Evolutionary conservation across 1,139 yeast genomes (phyloP).

Genomic region (Geotrichum cucujoidarum): DNA sequence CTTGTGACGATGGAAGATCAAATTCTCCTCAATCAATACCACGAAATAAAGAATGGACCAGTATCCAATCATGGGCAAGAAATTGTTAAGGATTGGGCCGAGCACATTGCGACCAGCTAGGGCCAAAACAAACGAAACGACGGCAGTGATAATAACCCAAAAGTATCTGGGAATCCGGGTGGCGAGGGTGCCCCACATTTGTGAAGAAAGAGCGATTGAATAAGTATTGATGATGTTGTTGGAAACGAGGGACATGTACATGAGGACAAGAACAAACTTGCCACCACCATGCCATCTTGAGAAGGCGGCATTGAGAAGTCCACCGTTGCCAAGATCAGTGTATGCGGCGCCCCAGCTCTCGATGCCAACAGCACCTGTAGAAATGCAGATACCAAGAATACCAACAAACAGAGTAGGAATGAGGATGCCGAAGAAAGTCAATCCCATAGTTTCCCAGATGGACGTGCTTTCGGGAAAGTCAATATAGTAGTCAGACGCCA

Average conservation of each 20-base stretch:
- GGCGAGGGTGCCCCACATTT: conserved; percentile 58
- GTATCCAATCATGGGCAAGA: conserved; percentile 90
- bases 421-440: conserved; percentile 65
- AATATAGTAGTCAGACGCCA: conserved; percentile 80
- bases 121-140: conserved; percentile 51
- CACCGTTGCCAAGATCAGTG: conserved; percentile 66
- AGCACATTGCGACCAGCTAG: conserved; percentile 71
- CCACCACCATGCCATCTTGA: conserved; percentile 76
- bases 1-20: conserved; percentile 57
- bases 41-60: conserved; percentile 85
- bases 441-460: conserved; percentile 48
- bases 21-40: conserved; percentile 66
- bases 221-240: conserved; percentile 79
- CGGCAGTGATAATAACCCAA: conserved; percentile 64
- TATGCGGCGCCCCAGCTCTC: conserved; percentile 59
- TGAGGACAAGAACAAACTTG: conserved; percentile 61
- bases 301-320: conserved; percentile 63
- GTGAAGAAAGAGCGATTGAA: conserved; percentile 78
- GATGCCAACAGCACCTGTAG: conserved; percentile 57
- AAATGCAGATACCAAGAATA: conserved; percentile 63
- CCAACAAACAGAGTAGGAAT: conserved; percentile 79
- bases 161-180: conserved; percentile 75
- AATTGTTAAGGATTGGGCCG: conserved; percentile 73
- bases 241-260: conserved; percentile 70
- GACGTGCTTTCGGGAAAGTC: conserved; percentile 73